Base-by-base conservation (phyloP, 1,284 basidiomycete species). In the Tremellales sp. region DNA sequence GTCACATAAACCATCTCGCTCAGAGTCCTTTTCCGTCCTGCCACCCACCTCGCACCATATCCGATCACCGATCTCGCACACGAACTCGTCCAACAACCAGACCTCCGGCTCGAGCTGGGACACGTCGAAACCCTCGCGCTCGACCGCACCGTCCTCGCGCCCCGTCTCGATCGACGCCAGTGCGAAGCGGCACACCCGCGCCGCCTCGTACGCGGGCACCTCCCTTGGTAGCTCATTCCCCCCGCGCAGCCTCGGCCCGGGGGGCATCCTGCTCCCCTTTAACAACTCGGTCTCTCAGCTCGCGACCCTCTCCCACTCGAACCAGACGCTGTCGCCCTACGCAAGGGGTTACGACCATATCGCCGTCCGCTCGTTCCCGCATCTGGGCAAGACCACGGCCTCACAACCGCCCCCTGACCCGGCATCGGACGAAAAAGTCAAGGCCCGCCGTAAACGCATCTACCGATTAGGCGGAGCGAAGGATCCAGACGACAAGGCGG, bases 251-350 rank as follows among this genome's bases (percentile, higher is more conserved):
- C 51, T 54, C 7, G 63, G 61, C 19, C 54, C 56, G 4, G 61
- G 65, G 8, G 67, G 66, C 7, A 87, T 89, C 60, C 77, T 85
- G 16, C 78, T 89, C 45, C 82, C 83, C 21, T 82, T 81, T 45
- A 88, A 86, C 74, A 83, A 83, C 60, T 81, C 82, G 7, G 78
- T 93, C 19, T 85, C 85, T 40, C 86, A 92, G 53, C 76, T 95
- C 16, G 84, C 86, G 16, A 87, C 86, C 3, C 79, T 95, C 45
- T 84, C 81, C 19, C 79, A 85, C 54, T 89, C 87, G 3, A 88
- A 93, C 58, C 90, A 93, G 63, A 95, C 91, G 0, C 75, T 95
- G 2, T 89, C 86, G 1, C 91, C 91, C 0, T 94, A 91, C 69
- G 93, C 91, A 9, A 80, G 88, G 40, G 84, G 84, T 5, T 77